Conservation (phyloP, 176 grass and related monocot genomes). For the Luzula sylvatica region DNA sequence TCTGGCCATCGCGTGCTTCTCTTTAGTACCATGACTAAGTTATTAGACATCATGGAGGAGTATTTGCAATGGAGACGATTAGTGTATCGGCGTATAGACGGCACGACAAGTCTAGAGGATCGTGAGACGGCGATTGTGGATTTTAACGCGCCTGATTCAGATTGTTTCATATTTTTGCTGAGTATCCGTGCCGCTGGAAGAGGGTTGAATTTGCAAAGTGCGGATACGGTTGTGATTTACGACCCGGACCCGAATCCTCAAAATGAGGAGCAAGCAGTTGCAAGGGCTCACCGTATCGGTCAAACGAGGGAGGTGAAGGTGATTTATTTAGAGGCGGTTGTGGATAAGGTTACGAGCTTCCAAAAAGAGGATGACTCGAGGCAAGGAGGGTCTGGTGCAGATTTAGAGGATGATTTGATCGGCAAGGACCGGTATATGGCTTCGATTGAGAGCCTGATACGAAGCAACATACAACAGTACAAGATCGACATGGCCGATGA, state of each 20-base stretch:
- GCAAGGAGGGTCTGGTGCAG: slow-evolving; percentile 55
- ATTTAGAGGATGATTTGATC: slow-evolving; percentile 85
- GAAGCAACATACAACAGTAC: slow-evolving; percentile 95
- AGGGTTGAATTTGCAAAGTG: slow-evolving; percentile 97
- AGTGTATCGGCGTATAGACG: slow-evolving; percentile 90
- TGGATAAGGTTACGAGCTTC: slow-evolving; percentile 92
- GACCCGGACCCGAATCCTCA: slow-evolving; percentile 97
- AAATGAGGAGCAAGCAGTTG: slow-evolving; percentile 97
- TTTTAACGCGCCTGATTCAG: slow-evolving; percentile 83
- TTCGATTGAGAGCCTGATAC: slow-evolving; percentile 96
- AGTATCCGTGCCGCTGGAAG: slow-evolving; percentile 98
- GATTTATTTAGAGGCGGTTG: slow-evolving; percentile 96
- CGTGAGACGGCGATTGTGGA: slow-evolving; percentile 89
- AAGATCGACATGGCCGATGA: slow-evolving; percentile 99
- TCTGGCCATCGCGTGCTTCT: slow-evolving; percentile 89
- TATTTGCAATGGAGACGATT: slow-evolving; percentile 87
- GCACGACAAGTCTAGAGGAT: slow-evolving; percentile 93
- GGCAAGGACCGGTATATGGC: slow-evolving; percentile 91
- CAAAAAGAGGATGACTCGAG: slow-evolving; percentile 99
- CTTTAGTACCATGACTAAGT: slow-evolving; percentile 99
- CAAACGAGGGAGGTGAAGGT: slow-evolving; percentile 98
- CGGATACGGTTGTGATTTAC: slow-evolving; percentile 99
- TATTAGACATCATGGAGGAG: slow-evolving; percentile 96
- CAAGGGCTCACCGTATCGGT: slow-evolving; percentile 96
- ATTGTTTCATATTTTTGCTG: slow-evolving; percentile 99